phyloP scores from a whole-genome alignment of 176 grass and related monocot species.

The Metroxylon sagu region DNA sequence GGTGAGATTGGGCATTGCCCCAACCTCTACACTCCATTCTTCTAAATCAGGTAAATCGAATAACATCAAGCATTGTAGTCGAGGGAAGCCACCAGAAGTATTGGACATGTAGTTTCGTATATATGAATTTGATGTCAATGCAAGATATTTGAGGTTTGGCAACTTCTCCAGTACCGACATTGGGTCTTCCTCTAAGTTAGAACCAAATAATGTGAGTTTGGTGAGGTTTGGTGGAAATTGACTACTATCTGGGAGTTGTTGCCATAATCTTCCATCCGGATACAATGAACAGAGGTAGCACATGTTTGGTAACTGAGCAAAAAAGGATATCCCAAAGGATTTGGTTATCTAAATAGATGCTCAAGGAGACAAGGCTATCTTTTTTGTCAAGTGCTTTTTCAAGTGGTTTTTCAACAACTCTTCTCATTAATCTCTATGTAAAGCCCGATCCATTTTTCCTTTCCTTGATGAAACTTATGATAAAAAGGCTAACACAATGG shows the following conservation, averaged over 20 bases:
- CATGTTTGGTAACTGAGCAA: too few species aligned
- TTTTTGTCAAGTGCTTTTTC: too few species aligned
- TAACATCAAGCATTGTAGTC: conserved; percentile 4
- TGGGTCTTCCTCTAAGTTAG: conserved; percentile 12
- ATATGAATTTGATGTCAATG: conserved; percentile 6
- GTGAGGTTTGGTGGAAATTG: conserved; percentile 16
- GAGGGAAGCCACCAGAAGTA: conserved; percentile 5
- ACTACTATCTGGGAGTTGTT: too few species aligned
- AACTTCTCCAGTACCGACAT: conserved; percentile 18
- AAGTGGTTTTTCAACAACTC: too few species aligned
- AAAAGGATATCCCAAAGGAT: too few species aligned
- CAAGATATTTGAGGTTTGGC: conserved; percentile 8
- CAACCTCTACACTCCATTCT: conserved; percentile 17
- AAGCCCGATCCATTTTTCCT: too few species aligned
- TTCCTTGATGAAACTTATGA: too few species aligned
- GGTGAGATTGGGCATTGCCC: conserved; percentile 10
- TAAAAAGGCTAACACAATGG: too few species aligned
- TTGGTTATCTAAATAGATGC: too few species aligned
- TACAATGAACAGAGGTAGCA: neutral
- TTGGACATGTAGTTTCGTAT: conserved; percentile 1
- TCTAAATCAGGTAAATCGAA: neutral
- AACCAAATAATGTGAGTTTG: neutral
- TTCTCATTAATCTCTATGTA: too few species aligned
- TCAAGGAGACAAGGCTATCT: too few species aligned
- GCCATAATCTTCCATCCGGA: conserved; percentile 2